phyloP scores from a whole-genome alignment of 2,329 filamentous ascomycete genomes.

The Helicocarpus griseus region DNA sequence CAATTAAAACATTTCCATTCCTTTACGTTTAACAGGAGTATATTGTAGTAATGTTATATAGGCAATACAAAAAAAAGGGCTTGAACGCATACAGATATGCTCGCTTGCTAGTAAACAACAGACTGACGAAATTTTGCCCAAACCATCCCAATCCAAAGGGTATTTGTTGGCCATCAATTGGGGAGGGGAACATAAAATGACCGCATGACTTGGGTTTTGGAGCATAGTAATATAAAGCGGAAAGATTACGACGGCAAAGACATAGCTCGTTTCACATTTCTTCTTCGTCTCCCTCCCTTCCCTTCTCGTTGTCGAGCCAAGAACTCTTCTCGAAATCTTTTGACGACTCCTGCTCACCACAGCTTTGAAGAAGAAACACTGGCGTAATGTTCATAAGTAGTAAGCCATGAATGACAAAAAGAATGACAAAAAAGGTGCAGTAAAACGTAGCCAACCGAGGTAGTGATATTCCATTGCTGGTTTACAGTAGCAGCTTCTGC shows the following conservation, averaged over 20 bases:
- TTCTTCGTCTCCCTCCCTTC: background rate
- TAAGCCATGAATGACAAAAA: background rate
- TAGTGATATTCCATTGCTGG: background rate
- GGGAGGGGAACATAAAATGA: no score
- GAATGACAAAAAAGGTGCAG: background rate
- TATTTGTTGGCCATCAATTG: background rate
- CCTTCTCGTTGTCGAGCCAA: background rate
- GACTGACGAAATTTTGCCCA: background rate
- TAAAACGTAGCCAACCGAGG: background rate
- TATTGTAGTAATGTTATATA: background rate
- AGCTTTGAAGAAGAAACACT: background rate
- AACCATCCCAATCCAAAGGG: background rate
- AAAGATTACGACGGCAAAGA: background rate
- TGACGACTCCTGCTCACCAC: background rate
- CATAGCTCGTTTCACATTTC: background rate
- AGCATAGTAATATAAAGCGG: background rate
- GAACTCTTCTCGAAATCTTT: background rate
- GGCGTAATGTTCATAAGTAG: background rate
- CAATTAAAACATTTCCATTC: no score
- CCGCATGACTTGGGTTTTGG: no score
- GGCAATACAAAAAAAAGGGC: background rate
- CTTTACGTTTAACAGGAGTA: background rate
- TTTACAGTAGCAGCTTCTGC: slow-evolving; percentile 6
- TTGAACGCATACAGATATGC: background rate
- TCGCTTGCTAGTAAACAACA: background rate